These are phyloP conservation scores for Ceratobasidium sp. DNA, from an alignment of 1,284 basidiomycete species.

Conservation along the genomic window DNA sequence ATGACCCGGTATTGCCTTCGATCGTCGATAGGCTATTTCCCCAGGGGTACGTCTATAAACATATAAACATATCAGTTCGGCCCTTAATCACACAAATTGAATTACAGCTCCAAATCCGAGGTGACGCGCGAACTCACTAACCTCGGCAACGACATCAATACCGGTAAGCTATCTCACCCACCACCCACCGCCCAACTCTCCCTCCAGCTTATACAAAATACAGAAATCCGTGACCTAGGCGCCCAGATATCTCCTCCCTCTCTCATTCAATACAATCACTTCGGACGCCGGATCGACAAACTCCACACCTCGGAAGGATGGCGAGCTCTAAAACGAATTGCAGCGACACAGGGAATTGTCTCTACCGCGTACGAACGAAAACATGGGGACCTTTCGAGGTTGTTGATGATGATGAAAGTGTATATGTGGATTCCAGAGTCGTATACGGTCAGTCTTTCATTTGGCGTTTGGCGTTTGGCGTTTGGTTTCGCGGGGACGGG, in stretches of 20 bases:
- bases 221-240: constrained; percentile 19
- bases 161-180: constrained; percentile 58
- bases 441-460: constrained; percentile 67
- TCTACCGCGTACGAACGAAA: constrained; percentile 74
- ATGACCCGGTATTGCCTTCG: constrained; percentile 70
- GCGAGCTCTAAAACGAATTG: constrained; percentile 76
- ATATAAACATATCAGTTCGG: background rate
- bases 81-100: background rate
- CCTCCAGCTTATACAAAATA: background rate
- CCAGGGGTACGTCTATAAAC: constrained; percentile 54
- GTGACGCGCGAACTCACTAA: constrained; percentile 68
- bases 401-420: constrained; percentile 75
- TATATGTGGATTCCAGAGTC: constrained; percentile 72
- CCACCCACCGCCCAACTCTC: background rate
- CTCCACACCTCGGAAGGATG: constrained; percentile 79
- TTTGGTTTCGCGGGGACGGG: background rate
- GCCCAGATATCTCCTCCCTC: constrained; percentile 56
- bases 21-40: constrained; percentile 71
- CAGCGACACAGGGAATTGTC: constrained; percentile 77
- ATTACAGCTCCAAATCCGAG: constrained; percentile 59
- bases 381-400: constrained; percentile 69
- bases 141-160: constrained; percentile 68
- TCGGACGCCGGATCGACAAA: constrained; percentile 73
- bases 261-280: constrained; percentile 76
- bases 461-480: no score